Evolutionary conservation across 345 rosid genomes (phyloP).

Genomic region (Erodium maritimum): DNA sequence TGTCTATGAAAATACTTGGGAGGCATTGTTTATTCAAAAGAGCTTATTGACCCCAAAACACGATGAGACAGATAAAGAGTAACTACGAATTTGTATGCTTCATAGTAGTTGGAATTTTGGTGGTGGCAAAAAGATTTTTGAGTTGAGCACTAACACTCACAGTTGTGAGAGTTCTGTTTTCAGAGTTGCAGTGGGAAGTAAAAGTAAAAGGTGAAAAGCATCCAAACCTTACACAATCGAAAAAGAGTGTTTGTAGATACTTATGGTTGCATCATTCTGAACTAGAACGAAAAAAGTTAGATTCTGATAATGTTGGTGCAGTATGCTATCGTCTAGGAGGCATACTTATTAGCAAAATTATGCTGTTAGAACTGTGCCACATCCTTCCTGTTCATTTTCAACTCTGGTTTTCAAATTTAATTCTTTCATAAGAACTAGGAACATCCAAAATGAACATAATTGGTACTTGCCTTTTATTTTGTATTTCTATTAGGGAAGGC

Average conservation of each 20-base stretch:
- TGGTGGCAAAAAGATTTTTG: too few species aligned
- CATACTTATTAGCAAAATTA: too few species aligned
- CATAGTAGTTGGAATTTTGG: too few species aligned
- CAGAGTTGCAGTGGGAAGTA: background rate
- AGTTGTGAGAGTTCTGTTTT: background rate
- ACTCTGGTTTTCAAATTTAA: background rate
- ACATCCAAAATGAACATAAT: background rate
- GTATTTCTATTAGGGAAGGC: too few species aligned
- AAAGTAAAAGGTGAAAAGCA: background rate
- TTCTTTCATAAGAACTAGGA: background rate
- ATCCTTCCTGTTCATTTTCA: background rate
- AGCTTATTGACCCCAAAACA: too few species aligned
- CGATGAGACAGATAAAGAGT: too few species aligned
- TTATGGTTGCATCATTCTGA: background rate
- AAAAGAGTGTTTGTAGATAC: background rate
- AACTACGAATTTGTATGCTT: too few species aligned
- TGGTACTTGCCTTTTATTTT: background rate
- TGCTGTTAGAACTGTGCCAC: background rate
- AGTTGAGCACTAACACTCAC: too few species aligned
- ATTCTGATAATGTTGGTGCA: background rate
- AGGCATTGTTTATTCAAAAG: too few species aligned
- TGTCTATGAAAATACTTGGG: too few species aligned
- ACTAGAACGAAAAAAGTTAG: background rate
- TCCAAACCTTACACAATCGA: background rate
- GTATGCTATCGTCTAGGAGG: background rate